Base-by-base conservation (phyloP, 177 flowering plant genomes). In the Telopea speciosissima region DNA sequence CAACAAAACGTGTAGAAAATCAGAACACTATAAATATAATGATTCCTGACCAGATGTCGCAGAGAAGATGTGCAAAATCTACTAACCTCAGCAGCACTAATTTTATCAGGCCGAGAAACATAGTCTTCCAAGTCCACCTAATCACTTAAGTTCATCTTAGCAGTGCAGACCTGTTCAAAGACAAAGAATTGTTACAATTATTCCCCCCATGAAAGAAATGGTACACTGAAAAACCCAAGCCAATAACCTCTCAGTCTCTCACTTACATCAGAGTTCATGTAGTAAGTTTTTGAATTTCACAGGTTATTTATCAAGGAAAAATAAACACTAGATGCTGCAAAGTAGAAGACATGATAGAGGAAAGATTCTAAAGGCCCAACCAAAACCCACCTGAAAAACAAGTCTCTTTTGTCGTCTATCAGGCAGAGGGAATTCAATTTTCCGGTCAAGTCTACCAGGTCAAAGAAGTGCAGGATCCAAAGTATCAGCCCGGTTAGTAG, bases 71-170 rank as follows among this genome's bases (percentile, higher is more conserved):
- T 22, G 52, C 13, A 31, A 58, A 72, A 68, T 70, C 66, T 36
- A 79, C 90, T 75, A 66, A 94, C 99, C 96, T 94, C 99, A 68
- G 99, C 99, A 65, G 99, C 99, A 83, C 99, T 92, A 36, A 94
- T 94, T 83, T 94, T 94, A 75, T 94, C 99, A 11, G 99, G 99
- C 8, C 99, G 90, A 72, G 99, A 94, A 31, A 92, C 99, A 79
- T 92, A 94, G 74, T 94, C 99, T 79, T 94, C 99, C 84, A 94
- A 77, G 79, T 94, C 99, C 45, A 94, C 99, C 81, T 94, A 97
- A 76, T 94, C 99, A 68, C 99, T 70, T 24, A 94, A 73, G 85
- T 94, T 94, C 99, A 94, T 92, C 76, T 94, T 94, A 64, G 97
- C 83, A 62, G 97, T 94, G 83, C 99, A 94, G 42, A 94, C 99